These are phyloP conservation scores for Monsonia emarginata DNA, from an alignment of 441 rosid species.

Conservation along the genomic window DNA sequence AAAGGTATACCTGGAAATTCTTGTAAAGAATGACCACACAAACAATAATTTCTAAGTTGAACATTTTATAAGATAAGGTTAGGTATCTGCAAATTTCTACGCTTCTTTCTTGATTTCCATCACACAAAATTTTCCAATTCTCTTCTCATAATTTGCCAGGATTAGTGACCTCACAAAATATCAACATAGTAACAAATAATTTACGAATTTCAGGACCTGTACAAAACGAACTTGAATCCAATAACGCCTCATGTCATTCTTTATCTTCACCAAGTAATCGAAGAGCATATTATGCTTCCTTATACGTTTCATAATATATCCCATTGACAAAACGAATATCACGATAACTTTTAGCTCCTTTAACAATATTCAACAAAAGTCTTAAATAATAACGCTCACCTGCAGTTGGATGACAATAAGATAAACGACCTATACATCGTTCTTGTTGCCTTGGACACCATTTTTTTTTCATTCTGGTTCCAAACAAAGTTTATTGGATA, in stretches of 20 bases:
- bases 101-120: background rate
- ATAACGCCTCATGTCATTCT: conserved; percentile 8
- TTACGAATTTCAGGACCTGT: background rate
- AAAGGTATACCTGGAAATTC: background rate
- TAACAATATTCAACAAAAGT: background rate
- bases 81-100: background rate
- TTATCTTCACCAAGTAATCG: conserved; percentile 10
- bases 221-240: background rate
- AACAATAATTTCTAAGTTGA: background rate
- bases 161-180: background rate
- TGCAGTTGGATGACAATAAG: background rate
- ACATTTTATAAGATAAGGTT: background rate
- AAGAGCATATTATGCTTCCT: background rate
- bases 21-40: no score
- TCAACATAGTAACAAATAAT: background rate
- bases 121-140: background rate
- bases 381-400: background rate
- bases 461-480: background rate
- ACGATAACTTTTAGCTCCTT: background rate
- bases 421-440: background rate
- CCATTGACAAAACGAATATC: conserved; percentile 6
- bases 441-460: background rate
- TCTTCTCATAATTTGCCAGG: background rate
- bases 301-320: background rate
- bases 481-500: background rate